Evolutionary conservation across 352 stramenopile species (phyloP), one percentile per base, ranked within the genome.

Genomic region (Pythium sukuiense): DNA sequence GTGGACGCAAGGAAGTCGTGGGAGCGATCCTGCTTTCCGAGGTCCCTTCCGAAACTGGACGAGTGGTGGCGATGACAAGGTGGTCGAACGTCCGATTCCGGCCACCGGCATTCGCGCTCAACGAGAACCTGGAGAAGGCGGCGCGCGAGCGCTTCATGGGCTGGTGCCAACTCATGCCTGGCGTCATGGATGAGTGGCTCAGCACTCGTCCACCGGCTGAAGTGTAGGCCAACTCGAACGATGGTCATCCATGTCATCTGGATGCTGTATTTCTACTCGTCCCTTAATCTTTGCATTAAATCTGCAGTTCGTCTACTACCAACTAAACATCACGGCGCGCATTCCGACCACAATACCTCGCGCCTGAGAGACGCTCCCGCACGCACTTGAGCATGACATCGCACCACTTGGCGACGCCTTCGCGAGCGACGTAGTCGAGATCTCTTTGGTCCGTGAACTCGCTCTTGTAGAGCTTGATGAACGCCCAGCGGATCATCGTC

Each of bases 351-450:
- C 20, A 24, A 24, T 24, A 24, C 20, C 20, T 24, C 20, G 20
- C 20, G 20, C 20, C 20, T 24, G 20, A 24, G 20, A 67, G 26
- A 20, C 53, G 53, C 27, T 67, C 61, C 27, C 29, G 37, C 1
- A 67, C n/a, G 20, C 29, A 55, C 39, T 37, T 45, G 27, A 48
- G 50, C 61, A 67, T 60, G 39, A 61, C 52, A n/a, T 67, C 53
- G 53, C 61, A 67, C 61, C 61, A 67, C 52, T 50, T 55, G 32
- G 35, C 37, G n/a, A 55, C 52, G 37, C 41, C 53, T 16, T 49
- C 52, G 37, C 53, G 52, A 8, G 53, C 41, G 9, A 55, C 20
- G 6, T 41, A n/a, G n/a, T 63, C 58, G 45, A 63, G 43, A 14
- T 45, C 56, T 12, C 29, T 3, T 12, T 30, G 56, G 26, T 2